Evolutionary conservation across 106 monocot genomes (phyloP), one percentile per base, ranked within the genome.

Genomic region (Hemerocallis citrina): DNA sequence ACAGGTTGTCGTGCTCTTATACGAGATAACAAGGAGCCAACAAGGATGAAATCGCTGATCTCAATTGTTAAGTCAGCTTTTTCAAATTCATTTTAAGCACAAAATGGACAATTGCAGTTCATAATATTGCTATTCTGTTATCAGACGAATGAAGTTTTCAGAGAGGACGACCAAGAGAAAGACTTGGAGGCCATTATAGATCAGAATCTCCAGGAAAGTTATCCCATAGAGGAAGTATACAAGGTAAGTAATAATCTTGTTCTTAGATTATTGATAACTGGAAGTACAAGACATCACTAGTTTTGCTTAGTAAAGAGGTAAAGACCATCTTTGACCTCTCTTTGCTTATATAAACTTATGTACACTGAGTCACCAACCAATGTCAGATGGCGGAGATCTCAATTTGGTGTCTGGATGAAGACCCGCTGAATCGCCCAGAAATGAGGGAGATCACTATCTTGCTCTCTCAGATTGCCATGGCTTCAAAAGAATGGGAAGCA

Each of bases 401-500:
- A 0, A 15, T 63, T 14, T 68, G 74, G 83, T 83, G 83, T 54
- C 37, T 83, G 25, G 44, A 60, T 16, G 74, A 83, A 6, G 74
- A 83, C 12, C 57, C 83, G 0, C 10, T 55, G 37, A 30, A 59
- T 28, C 61, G 74, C 10, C 78, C 83, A 4, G 83, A 83, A 20
- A 83, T 83, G 78, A 78, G 74, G 29, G 71, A 78, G 52, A 65
- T 75, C 17, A 69, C 57, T 9, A 31, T 68, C 7, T 72, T 19
- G 21, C 46, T 83, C 7, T 63, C 83, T 68, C 63, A 83, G 35
- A 81, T 81, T 35, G 59, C 64, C 4, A 33, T 64, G 50, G 40
- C 70, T 8, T 77, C 83, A 15, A 72, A 63, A 38, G 83, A 78
- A 62, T 83, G 83, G 83, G 83, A 83, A 51, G 70, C 83, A 27